A percentile compares a stretch with the other conserved stretches of the same genome.
phyloP scores from a whole-genome alignment of 2,329 filamentous ascomycete species.

The Thermoascus crustaceus region DNA sequence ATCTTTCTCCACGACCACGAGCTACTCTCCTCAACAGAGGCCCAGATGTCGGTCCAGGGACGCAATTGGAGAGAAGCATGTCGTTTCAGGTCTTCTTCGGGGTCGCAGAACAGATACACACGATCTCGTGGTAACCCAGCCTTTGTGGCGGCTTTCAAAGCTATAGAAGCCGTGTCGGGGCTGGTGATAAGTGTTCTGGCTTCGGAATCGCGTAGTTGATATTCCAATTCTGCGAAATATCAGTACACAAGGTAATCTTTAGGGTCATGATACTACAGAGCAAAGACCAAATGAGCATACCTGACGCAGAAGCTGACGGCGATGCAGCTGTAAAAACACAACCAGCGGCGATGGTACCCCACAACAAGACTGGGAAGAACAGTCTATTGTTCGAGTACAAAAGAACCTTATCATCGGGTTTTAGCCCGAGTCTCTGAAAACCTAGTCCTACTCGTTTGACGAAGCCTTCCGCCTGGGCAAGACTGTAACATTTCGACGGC shows the following conservation, averaged over 20 bases:
- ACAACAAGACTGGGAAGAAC: constrained; percentile 7
- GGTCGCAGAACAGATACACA: too few species aligned
- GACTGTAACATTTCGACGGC: constrained; percentile 9
- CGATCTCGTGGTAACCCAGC: too few species aligned
- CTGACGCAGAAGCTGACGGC: constrained; percentile 1
- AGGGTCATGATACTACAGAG: too few species aligned
- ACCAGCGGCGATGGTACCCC: constrained; percentile 1
- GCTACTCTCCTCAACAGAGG: background rate
- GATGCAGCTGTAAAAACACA: constrained; percentile 5
- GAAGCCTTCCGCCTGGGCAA: constrained; percentile 6
- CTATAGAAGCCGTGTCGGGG: too few species aligned
- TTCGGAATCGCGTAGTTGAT: constrained; percentile 2
- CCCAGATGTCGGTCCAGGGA: background rate
- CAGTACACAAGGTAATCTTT: too few species aligned
- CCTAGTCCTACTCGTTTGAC: constrained; percentile 8
- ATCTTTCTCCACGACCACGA: constrained; percentile 4
- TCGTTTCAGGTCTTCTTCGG: too few species aligned
- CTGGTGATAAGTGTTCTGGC: too few species aligned
- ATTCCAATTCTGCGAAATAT: constrained; percentile 1
- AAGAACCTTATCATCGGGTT: constrained; percentile 6
- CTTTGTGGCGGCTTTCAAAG: too few species aligned
- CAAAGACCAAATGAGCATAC: constrained; percentile 3
- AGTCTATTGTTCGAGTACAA: constrained; percentile 8
- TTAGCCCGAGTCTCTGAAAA: constrained; percentile 5
- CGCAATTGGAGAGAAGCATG: background rate